These are phyloP conservation scores for Candida smagusa DNA, from an alignment of 1,139 yeast genomes.

Conservation along the genomic window DNA sequence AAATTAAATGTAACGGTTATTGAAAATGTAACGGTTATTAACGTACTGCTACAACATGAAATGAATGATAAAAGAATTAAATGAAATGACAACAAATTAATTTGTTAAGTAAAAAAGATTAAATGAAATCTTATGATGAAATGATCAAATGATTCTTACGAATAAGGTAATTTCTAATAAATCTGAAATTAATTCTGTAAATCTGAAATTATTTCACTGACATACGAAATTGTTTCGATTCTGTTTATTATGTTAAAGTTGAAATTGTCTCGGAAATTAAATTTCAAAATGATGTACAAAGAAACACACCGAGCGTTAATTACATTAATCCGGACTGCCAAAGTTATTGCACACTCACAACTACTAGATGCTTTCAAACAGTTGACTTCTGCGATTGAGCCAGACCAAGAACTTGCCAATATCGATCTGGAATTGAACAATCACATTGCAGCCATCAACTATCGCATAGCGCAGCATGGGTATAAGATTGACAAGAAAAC, in stretches of 20 bases:
- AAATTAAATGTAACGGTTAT: too few species aligned
- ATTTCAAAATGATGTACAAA: slow-evolving; percentile 6
- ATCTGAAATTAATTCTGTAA: too few species aligned
- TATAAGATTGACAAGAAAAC: slow-evolving; percentile 41
- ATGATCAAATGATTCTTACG: background rate
- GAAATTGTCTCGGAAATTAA: too few species aligned
- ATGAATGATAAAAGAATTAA: too few species aligned
- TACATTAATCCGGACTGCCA: slow-evolving; percentile 42
- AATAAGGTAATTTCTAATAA: background rate
- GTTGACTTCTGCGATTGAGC: slow-evolving; percentile 9
- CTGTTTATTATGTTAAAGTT: too few species aligned
- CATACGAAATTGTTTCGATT: too few species aligned
- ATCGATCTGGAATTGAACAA: slow-evolving; percentile 25
- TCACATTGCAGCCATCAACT: slow-evolving; percentile 37
- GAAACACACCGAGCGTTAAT: slow-evolving; percentile 43
- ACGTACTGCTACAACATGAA: too few species aligned
- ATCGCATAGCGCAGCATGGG: slow-evolving; percentile 36
- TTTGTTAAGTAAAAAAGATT: too few species aligned
- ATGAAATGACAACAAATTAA: too few species aligned
- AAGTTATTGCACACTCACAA: slow-evolving; percentile 11
- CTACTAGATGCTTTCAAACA: slow-evolving; percentile 12
- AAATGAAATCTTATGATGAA: too few species aligned
- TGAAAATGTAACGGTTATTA: too few species aligned
- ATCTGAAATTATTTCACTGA: too few species aligned
- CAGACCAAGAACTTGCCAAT: slow-evolving; percentile 27